Evolutionary conservation across 169 alveolate species (phyloP).

Genomic region (Babesia bigemina): DNA sequence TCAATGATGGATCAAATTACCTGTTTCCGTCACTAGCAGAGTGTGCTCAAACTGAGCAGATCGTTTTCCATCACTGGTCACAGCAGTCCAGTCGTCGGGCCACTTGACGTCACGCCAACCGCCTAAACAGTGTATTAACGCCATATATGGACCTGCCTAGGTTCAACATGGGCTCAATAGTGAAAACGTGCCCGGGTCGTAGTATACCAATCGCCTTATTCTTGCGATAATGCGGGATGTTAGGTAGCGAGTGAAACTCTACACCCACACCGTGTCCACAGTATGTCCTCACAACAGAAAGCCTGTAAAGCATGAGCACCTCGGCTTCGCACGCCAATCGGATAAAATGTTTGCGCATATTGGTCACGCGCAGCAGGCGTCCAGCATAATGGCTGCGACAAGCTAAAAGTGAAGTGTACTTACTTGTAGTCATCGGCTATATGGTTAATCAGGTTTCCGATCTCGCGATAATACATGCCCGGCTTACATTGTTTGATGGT

Average conservation of each 20-base stretch:
- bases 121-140: slow-evolving; percentile 76
- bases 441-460: slow-evolving; percentile 91
- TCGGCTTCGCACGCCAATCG: no score
- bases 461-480: slow-evolving; percentile 94
- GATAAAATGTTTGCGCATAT: no score
- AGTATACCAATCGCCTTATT: slow-evolving; percentile 92
- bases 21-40: slow-evolving; percentile 91
- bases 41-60: slow-evolving; percentile 99
- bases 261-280: slow-evolving; percentile 99
- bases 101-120: slow-evolving; percentile 90
- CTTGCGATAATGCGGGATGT: slow-evolving; percentile 96
- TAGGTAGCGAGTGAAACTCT: slow-evolving; percentile 95
- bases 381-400: neutral
- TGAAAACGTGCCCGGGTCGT: slow-evolving; percentile 97
- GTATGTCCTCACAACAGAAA: slow-evolving; percentile 88
- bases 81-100: slow-evolving; percentile 99
- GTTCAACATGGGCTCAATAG: slow-evolving; percentile 99
- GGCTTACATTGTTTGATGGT: slow-evolving; percentile 91
- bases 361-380: neutral
- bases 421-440: slow-evolving; percentile 81
- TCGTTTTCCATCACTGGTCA: slow-evolving; percentile 89
- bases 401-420: neutral
- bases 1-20: slow-evolving; percentile 7
- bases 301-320: slow-evolving; percentile 2
- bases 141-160: slow-evolving; percentile 51